A percentile compares a stretch with the other conserved stretches of the same genome.
These are phyloP conservation scores for Thelonectria discophora DNA, from an alignment of 2,329 filamentous ascomycete genomes.

Conservation along the genomic window DNA sequence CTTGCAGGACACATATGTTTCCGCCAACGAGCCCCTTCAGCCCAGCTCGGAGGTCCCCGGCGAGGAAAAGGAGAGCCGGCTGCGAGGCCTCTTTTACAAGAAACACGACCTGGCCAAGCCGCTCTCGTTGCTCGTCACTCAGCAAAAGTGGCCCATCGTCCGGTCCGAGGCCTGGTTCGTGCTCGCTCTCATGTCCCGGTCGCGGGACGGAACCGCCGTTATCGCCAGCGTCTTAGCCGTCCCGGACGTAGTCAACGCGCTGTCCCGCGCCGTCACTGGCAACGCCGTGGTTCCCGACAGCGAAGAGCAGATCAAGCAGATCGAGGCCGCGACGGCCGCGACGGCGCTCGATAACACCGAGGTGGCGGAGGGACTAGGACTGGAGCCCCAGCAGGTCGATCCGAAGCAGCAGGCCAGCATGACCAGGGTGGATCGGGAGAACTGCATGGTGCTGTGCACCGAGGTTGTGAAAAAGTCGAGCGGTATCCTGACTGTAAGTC, in stretches of 20 bases:
- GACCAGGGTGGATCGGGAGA: constrained; percentile 66
- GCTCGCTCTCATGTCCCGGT: constrained; percentile 67
- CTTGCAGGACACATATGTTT: constrained; percentile 37
- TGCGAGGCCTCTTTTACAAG: constrained; percentile 54
- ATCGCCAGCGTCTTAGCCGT: constrained; percentile 55
- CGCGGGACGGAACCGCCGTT: constrained; percentile 57
- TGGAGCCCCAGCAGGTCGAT: constrained; percentile 60
- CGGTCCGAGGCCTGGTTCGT: constrained; percentile 70
- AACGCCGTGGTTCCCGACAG: constrained; percentile 38
- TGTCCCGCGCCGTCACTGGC: constrained; percentile 61
- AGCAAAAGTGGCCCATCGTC: constrained; percentile 66
- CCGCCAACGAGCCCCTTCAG: constrained; percentile 11
- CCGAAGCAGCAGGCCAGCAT: constrained; percentile 55
- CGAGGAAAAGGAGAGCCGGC: constrained; percentile 29
- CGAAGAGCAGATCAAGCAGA: constrained; percentile 29
- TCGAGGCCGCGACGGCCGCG: constrained; percentile 32
- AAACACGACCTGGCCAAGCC: constrained; percentile 54
- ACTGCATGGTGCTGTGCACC: constrained; percentile 66
- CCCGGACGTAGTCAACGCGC: constrained; percentile 52
- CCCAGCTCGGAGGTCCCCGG: neutral
- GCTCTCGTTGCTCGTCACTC: constrained; percentile 63
- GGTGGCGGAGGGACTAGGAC: constrained; percentile 47
- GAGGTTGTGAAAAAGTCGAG: constrained; percentile 60
- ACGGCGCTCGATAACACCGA: constrained; percentile 26
- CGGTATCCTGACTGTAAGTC: constrained; percentile 51